Conservation (phyloP, 1,139 yeast genomes). For the Yamadazyma oceani region DNA sequence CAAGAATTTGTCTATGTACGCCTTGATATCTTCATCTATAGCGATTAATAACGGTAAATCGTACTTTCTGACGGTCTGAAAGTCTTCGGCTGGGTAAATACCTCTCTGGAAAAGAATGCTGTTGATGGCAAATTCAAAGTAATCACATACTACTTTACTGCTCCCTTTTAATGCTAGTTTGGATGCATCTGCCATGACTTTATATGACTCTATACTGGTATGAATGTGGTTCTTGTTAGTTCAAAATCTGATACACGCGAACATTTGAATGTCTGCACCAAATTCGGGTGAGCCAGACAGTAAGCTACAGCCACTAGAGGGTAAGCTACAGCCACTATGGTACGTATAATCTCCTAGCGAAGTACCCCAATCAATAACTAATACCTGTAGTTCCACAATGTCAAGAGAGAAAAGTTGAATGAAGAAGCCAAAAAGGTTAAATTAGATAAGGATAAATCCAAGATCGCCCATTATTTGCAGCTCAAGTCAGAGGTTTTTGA, state of each 20-base stretch:
- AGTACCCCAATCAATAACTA: neutral
- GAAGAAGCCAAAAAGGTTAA: slow-evolving; percentile 59
- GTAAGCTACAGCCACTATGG: neutral
- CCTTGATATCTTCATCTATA: slow-evolving; percentile 73
- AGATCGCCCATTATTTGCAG: slow-evolving; percentile 55
- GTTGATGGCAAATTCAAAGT: slow-evolving; percentile 78
- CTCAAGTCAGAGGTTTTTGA: slow-evolving; percentile 46
- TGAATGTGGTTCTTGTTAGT: slow-evolving; percentile 7
- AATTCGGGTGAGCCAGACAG: too few relatives aligned
- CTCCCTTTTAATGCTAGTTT: slow-evolving; percentile 75
- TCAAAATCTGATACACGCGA: neutral
- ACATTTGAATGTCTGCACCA: too few relatives aligned
- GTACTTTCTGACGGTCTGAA: slow-evolving; percentile 74
- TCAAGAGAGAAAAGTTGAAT: slow-evolving; percentile 58
- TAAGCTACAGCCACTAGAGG: too few relatives aligned
- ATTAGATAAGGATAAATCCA: slow-evolving; percentile 48
- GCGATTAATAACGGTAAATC: slow-evolving; percentile 75
- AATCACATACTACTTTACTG: slow-evolving; percentile 75
- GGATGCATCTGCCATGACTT: slow-evolving; percentile 13
- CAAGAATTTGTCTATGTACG: slow-evolving; percentile 67
- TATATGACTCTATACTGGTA: neutral
- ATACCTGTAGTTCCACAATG: slow-evolving; percentile 58
- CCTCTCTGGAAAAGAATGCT: slow-evolving; percentile 87
- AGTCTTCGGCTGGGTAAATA: slow-evolving; percentile 87
- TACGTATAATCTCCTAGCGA: neutral